Conservation (phyloP, 352 stramenopile genomes). For the Blastocystis sp. region DNA sequence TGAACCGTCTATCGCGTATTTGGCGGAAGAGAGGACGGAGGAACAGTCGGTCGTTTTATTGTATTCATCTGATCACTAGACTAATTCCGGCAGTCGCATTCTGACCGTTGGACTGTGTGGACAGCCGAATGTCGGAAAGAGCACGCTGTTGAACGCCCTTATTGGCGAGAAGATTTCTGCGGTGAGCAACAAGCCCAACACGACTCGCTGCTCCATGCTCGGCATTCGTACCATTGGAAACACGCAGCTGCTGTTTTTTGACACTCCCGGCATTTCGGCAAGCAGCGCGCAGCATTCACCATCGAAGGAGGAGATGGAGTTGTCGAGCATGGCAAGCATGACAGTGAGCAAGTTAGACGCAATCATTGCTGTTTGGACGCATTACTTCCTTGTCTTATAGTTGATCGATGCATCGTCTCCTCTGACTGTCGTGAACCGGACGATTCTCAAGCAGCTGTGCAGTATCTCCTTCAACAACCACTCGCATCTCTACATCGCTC, state of each 20-base stretch:
- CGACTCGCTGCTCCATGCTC: conserved; percentile 60
- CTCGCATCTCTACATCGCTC: conserved; percentile 12
- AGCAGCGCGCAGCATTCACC: not conserved
- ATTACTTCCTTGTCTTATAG: not conserved
- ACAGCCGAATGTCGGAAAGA: conserved; percentile 61
- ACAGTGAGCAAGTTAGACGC: not conserved
- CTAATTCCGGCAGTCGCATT: not conserved
- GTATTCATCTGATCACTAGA: not conserved
- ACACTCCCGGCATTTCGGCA: conserved; percentile 58
- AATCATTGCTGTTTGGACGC: conserved; percentile 29
- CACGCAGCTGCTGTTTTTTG: conserved; percentile 59
- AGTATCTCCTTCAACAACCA: not conserved
- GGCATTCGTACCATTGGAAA: conserved; percentile 56
- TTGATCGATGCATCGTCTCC: conserved; percentile 38
- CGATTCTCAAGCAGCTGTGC: conserved; percentile 8
- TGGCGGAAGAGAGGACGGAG: not conserved
- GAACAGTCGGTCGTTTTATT: not conserved
- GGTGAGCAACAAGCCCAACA: conserved; percentile 60
- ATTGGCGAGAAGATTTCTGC: conserved; percentile 61
- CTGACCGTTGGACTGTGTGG: conserved; percentile 47
- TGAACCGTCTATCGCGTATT: conserved; percentile 40
- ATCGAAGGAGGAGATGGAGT: not conserved
- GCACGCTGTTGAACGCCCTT: conserved; percentile 60
- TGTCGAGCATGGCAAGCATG: not conserved
- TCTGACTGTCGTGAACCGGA: not conserved